These are phyloP conservation scores for Debaryomyces subglobosus DNA, from an alignment of 1,139 yeast genomes.

Conservation along the genomic window DNA sequence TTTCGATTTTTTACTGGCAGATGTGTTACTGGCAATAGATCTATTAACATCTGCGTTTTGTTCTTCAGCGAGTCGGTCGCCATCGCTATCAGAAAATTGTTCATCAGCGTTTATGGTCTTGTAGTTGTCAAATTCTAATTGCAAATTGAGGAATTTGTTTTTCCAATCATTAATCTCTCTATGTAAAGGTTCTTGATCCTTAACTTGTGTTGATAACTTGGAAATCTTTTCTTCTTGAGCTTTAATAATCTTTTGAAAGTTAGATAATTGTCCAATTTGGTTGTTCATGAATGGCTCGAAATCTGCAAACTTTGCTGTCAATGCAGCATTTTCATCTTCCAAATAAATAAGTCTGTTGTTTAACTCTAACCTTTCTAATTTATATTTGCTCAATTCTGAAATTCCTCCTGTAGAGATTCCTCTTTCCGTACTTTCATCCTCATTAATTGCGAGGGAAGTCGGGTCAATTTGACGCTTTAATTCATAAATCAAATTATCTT, in stretches of 20 bases:
- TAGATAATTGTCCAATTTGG: conserved; percentile 55
- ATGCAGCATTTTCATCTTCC: conserved; percentile 47
- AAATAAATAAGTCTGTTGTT: conserved; percentile 50
- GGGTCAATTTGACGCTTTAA: conserved; percentile 41
- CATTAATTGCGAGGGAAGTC: conserved; percentile 28
- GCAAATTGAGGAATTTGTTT: conserved; percentile 45
- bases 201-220: conserved; percentile 43
- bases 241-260: conserved; percentile 57
- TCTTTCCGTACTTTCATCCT: conserved; percentile 19
- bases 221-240: conserved; percentile 54
- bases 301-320: conserved; percentile 44
- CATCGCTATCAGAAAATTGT: conserved; percentile 25
- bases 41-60: conserved; percentile 25
- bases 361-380: conserved; percentile 47
- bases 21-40: conserved; percentile 32
- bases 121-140: conserved; percentile 48
- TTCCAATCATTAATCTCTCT: conserved; percentile 53
- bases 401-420: conserved; percentile 13
- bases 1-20: conserved; percentile 25
- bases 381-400: conserved; percentile 40
- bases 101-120: conserved; percentile 42
- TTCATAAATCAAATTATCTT: conserved; percentile 36
- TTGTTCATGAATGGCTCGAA: conserved; percentile 60
- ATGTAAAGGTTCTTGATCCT: conserved; percentile 48
- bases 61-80: conserved; percentile 2